A percentile compares a stretch with the other conserved stretches of the same genome.
Conservation (phyloP, 139 green algal genomes). For the Astrephomene gubernaculifera region DNA sequence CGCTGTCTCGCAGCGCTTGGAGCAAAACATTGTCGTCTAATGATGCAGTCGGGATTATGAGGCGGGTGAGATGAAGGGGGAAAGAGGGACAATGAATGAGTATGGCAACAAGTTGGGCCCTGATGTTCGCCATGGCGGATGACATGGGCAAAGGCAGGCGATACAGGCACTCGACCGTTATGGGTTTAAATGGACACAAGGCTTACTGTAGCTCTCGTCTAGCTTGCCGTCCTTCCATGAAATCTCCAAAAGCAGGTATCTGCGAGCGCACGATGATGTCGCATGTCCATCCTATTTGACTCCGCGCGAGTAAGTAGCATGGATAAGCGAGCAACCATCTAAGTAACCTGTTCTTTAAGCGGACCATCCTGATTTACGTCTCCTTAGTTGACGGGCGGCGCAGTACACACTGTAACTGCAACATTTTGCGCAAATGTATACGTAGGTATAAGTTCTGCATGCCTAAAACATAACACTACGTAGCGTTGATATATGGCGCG, state of each 20-base stretch:
- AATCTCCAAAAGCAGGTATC: conserved; percentile 24
- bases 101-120: background rate
- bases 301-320: background rate
- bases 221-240: conserved; percentile 8
- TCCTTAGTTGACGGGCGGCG: background rate
- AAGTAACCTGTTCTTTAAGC: conserved; percentile 25
- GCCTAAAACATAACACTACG: background rate
- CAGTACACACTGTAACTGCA: background rate
- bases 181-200: too few species aligned
- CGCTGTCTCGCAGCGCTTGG: background rate
- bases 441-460: background rate
- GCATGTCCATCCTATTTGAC: background rate
- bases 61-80: too few species aligned
- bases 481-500: background rate
- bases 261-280: background rate
- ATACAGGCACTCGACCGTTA: background rate
- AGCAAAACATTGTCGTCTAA: background rate
- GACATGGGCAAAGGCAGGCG: background rate
- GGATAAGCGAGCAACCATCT: background rate
- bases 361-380: background rate
- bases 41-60: background rate
- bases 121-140: background rate
- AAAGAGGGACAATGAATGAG: background rate
- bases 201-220: background rate
- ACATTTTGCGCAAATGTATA: background rate